Evolutionary conservation across 768 basidiomycete genomes (phyloP).

Genomic region (Psilocybe cyanescens): DNA sequence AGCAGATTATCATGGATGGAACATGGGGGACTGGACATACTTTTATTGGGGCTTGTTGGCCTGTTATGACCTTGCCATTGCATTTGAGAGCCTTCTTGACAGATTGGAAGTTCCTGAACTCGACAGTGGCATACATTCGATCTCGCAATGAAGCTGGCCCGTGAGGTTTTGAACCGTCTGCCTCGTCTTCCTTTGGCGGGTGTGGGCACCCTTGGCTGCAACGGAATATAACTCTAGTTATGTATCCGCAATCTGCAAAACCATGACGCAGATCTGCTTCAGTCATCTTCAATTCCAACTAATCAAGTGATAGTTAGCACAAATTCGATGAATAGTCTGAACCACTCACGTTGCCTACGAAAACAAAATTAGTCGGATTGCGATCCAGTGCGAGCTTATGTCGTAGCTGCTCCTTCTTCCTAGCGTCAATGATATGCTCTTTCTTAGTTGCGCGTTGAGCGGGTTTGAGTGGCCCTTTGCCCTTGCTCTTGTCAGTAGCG

Average conservation of each 20-base stretch:
- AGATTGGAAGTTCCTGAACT: slow-evolving; percentile 41
- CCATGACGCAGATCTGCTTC: slow-evolving; percentile 32
- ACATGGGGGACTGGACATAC: slow-evolving; percentile 34
- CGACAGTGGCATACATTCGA: slow-evolving; percentile 55
- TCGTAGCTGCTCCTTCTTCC: slow-evolving; percentile 30
- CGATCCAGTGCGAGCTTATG: slow-evolving; percentile 15
- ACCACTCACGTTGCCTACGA: slow-evolving; percentile 64
- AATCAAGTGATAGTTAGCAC: neutral
- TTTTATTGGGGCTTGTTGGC: slow-evolving; percentile 35
- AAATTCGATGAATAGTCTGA: neutral
- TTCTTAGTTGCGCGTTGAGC: slow-evolving; percentile 10
- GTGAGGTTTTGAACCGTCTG: slow-evolving; percentile 13
- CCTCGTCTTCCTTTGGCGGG: slow-evolving; percentile 31
- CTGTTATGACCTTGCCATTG: slow-evolving; percentile 36
- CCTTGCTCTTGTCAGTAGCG: neutral
- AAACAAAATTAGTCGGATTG: slow-evolving; percentile 39
- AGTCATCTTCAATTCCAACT: slow-evolving; percentile 40
- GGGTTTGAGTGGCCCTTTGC: neutral
- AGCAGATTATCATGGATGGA: neutral
- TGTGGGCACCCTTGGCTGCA: slow-evolving; percentile 38
- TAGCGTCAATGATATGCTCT: slow-evolving; percentile 21
- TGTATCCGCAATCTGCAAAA: slow-evolving; percentile 41
- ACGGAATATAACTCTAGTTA: slow-evolving; percentile 35
- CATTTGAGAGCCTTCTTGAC: slow-evolving; percentile 45
- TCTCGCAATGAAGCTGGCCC: slow-evolving; percentile 30